Percentiles rank a stretch among this genome's conserved stretches.
Conservation (phyloP, 2,329 filamentous ascomycete genomes). For the Talaromyces sp. region DNA sequence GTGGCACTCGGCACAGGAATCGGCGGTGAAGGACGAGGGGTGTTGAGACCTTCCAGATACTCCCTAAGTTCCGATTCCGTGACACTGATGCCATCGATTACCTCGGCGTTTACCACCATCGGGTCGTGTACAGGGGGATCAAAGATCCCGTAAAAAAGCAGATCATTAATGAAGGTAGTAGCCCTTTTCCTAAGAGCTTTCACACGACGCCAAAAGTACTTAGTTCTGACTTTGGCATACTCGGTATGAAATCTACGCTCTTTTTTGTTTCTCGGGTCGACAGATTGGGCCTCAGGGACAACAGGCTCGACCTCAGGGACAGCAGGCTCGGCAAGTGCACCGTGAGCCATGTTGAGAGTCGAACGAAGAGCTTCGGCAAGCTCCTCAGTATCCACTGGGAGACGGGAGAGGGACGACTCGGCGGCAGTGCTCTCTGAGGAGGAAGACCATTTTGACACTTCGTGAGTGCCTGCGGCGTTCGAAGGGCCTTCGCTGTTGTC, state of each 20-base stretch:
- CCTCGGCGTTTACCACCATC: not conserved
- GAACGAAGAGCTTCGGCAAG: not conserved
- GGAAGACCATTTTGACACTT: not conserved
- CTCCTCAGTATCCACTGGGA: not conserved
- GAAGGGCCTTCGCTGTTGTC: not conserved
- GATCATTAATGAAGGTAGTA: not conserved
- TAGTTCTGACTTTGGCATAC: not conserved
- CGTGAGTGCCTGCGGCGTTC: too few species aligned
- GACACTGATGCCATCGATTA: not conserved
- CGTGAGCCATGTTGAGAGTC: not conserved
- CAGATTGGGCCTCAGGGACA: not conserved
- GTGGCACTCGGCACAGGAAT: not conserved
- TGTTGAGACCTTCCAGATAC: too few species aligned
- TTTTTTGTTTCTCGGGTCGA: not conserved
- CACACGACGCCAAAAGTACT: not conserved
- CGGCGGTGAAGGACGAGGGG: too few species aligned
- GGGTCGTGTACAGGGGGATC: not conserved
- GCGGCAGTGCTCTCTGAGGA: not conserved
- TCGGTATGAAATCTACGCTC: not conserved
- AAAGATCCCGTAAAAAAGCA: not conserved
- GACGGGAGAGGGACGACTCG: accelerated
- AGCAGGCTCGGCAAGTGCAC: not conserved
- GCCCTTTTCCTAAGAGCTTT: not conserved
- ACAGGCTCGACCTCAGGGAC: not conserved
- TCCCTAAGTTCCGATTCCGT: not conserved